These are phyloP conservation scores for Xanthoconium stramineum DNA, from an alignment of 768 basidiomycete species.

Conservation along the genomic window DNA sequence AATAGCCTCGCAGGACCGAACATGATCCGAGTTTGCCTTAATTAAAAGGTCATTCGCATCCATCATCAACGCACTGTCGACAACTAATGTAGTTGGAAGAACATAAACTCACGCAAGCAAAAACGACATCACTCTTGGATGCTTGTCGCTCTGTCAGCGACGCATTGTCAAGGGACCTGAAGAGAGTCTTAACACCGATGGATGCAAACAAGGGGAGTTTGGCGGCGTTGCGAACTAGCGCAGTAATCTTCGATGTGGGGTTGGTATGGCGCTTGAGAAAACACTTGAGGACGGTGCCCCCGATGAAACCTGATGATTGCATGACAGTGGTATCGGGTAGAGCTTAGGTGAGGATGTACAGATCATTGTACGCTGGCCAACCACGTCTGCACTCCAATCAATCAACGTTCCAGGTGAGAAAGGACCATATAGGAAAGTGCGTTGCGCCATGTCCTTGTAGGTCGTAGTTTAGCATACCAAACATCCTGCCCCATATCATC, in stretches of 20 bases:
- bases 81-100: no score
- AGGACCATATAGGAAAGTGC: no score
- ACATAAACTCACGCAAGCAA: slow-evolving; percentile 32
- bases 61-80: neutral
- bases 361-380: neutral
- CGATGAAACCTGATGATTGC: slow-evolving; percentile 27
- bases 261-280: slow-evolving; percentile 20
- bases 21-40: slow-evolving; percentile 47
- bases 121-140: slow-evolving; percentile 40
- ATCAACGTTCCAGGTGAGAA: neutral
- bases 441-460: no score
- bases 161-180: slow-evolving; percentile 42
- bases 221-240: slow-evolving; percentile 27
- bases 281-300: slow-evolving; percentile 24
- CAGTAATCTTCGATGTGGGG: slow-evolving; percentile 15
- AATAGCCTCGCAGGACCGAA: slow-evolving; percentile 41
- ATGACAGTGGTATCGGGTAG: neutral
- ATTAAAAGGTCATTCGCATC: neutral
- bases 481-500: no score
- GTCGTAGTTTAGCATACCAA: no score
- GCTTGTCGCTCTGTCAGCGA: slow-evolving; percentile 40
- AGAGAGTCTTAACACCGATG: slow-evolving; percentile 20
- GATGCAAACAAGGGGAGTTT: slow-evolving; percentile 11
- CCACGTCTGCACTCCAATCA: neutral
- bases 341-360: no score